Conservation (phyloP, 2,329 filamentous ascomycete species). For the Cyphellophora europaea region DNA sequence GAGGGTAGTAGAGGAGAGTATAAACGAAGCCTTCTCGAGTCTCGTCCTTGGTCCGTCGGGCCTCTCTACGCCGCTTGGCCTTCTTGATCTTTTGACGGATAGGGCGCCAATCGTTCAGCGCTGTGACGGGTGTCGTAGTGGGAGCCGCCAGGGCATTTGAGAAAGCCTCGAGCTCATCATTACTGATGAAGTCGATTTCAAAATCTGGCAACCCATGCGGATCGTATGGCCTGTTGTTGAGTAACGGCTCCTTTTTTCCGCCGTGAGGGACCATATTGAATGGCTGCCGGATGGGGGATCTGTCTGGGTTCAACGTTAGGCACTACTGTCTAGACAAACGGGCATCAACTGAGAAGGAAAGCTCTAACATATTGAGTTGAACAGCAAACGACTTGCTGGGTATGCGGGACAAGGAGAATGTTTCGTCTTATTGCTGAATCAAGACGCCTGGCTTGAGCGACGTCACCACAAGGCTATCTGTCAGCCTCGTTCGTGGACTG, state of each 20-base stretch:
- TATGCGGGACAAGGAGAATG: too few species aligned
- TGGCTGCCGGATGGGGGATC: too few species aligned
- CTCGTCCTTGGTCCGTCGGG: constrained; percentile 66
- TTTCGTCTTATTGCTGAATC: too few species aligned
- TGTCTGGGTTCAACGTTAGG: too few species aligned
- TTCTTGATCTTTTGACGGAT: constrained; percentile 61
- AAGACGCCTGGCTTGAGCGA: too few species aligned
- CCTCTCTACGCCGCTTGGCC: constrained; percentile 34
- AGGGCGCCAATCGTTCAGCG: constrained; percentile 92
- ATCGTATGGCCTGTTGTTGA: constrained; percentile 8
- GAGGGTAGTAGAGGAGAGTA: constrained; percentile 80
- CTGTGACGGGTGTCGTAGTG: constrained; percentile 68
- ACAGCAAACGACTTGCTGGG: too few species aligned
- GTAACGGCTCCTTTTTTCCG: neutral
- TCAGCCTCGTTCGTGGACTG: too few species aligned
- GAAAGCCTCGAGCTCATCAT: constrained; percentile 68
- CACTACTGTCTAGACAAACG: too few species aligned
- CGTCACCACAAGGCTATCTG: too few species aligned
- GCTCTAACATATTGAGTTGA: too few species aligned
- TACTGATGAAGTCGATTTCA: constrained; percentile 65
- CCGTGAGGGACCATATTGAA: too few species aligned
- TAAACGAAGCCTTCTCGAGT: constrained; percentile 92
- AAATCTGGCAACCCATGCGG: constrained; percentile 58
- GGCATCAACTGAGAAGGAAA: too few species aligned
- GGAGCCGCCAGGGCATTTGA: constrained; percentile 73